These are phyloP conservation scores for Ogataea sp. DNA, from an alignment of 805 yeast genomes.

Conservation along the genomic window DNA sequence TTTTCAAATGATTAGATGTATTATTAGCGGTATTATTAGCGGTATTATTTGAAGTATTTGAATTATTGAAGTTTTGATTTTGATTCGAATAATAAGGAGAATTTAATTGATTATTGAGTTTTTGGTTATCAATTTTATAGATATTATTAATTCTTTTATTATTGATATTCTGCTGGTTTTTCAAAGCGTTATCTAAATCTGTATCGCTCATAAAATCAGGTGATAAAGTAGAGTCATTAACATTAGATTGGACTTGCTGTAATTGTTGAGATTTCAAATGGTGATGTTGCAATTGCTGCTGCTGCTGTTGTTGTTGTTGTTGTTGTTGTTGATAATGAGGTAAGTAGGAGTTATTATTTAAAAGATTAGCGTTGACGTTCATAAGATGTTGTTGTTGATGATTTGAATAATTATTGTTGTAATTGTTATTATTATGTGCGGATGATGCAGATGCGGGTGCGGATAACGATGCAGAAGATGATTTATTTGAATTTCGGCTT, in stretches of 20 bases:
- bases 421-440: conserved; percentile 1
- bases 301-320: background rate
- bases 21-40: conserved; percentile 4
- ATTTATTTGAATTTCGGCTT: conserved; percentile 9
- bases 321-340: conserved; percentile 6
- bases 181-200: conserved; percentile 36
- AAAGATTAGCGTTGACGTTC: background rate
- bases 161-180: background rate
- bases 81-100: no score
- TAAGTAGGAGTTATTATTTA: background rate
- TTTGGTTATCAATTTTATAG: background rate
- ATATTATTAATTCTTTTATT: background rate
- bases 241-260: conserved; percentile 6
- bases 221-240: conserved; percentile 33
- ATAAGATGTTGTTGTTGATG: background rate
- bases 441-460: conserved; percentile 4
- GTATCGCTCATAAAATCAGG: conserved; percentile 48
- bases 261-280: background rate
- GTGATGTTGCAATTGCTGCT: conserved; percentile 4
- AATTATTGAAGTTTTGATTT: no score
- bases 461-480: conserved; percentile 1
- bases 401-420: background rate
- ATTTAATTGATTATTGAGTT: conserved; percentile 8
- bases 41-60: no score
- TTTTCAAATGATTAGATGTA: conserved; percentile 7